A percentile compares a stretch with the other conserved stretches of the same genome.
Evolutionary conservation across 352 stramenopile genomes (phyloP).

Genomic region (Globisporangium uncinulatum): DNA sequence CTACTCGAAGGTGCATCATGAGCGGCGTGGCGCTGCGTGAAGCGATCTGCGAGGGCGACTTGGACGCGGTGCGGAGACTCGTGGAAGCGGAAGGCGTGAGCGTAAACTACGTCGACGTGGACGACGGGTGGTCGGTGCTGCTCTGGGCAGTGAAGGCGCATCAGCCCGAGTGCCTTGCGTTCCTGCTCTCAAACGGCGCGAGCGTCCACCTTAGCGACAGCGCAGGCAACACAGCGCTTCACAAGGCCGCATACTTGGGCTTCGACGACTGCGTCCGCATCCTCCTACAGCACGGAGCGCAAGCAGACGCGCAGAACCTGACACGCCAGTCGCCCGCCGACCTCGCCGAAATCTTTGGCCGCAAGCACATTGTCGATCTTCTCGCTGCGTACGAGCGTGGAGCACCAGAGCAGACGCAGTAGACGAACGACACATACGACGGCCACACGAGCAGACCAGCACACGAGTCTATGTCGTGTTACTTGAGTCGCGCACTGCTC

Average conservation of each 20-base stretch:
- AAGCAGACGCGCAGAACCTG: constrained; percentile 17
- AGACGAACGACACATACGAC: not conserved
- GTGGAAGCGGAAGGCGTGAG: constrained; percentile 21
- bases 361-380: constrained; percentile 24
- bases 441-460: not conserved
- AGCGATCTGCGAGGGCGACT: constrained; percentile 31
- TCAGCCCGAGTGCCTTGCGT: constrained; percentile 20
- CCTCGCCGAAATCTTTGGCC: constrained; percentile 36
- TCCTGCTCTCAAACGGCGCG: constrained; percentile 23
- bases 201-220: constrained; percentile 31
- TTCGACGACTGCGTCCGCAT: constrained; percentile 24
- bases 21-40: constrained; percentile 33
- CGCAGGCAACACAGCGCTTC: constrained; percentile 34
- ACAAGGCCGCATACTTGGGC: constrained; percentile 42
- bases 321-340: constrained; percentile 30
- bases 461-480: not conserved
- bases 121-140: constrained; percentile 34
- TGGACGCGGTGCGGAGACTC: constrained; percentile 13
- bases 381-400: constrained; percentile 6
- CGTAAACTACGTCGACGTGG: constrained; percentile 34
- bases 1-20: constrained; percentile 8
- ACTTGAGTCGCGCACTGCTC: not conserved
- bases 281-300: constrained; percentile 25
- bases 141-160: constrained; percentile 39
- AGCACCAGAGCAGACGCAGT: constrained; percentile 2